Evolutionary conservation across 805 yeast genomes (phyloP).

Genomic region (Debaryomyces castellii): DNA sequence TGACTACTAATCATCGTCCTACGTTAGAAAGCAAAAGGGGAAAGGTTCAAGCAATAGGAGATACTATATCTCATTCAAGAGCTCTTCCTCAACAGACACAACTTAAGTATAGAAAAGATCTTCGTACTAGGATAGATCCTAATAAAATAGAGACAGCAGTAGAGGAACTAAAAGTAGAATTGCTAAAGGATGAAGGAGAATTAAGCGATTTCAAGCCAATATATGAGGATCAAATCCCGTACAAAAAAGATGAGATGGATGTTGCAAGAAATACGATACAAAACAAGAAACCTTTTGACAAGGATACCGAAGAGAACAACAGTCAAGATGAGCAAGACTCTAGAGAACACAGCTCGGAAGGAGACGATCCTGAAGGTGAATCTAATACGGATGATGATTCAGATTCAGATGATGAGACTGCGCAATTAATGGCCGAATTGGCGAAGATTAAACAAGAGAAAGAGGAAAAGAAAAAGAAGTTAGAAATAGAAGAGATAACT

Average conservation of each 20-base stretch:
- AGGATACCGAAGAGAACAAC: neutral
- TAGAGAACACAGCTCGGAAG: neutral
- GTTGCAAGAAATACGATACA: too few species aligned
- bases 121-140: slow-evolving; percentile 13
- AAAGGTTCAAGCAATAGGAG: slow-evolving; percentile 25
- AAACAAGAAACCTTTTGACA: too few species aligned
- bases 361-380: slow-evolving; percentile 11
- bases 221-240: neutral
- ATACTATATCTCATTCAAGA: slow-evolving; percentile 37
- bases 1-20: slow-evolving; percentile 43
- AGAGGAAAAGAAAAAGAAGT: slow-evolving; percentile 10
- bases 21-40: slow-evolving; percentile 43
- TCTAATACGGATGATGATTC: slow-evolving; percentile 8
- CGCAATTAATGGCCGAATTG: slow-evolving; percentile 16
- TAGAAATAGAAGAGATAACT: slow-evolving; percentile 3
- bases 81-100: slow-evolving; percentile 29
- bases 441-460: slow-evolving; percentile 16
- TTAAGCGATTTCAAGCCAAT: neutral
- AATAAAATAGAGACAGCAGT: slow-evolving; percentile 18
- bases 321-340: neutral
- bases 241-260: slow-evolving; percentile 5
- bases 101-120: slow-evolving; percentile 33
- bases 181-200: slow-evolving; percentile 12
- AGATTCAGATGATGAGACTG: slow-evolving; percentile 16
- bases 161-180: slow-evolving; percentile 21